Evolutionary conservation across 495 filamentous ascomycete species (phyloP), one percentile per base, ranked within the genome.

Genomic region (Xylaria longipes): DNA sequence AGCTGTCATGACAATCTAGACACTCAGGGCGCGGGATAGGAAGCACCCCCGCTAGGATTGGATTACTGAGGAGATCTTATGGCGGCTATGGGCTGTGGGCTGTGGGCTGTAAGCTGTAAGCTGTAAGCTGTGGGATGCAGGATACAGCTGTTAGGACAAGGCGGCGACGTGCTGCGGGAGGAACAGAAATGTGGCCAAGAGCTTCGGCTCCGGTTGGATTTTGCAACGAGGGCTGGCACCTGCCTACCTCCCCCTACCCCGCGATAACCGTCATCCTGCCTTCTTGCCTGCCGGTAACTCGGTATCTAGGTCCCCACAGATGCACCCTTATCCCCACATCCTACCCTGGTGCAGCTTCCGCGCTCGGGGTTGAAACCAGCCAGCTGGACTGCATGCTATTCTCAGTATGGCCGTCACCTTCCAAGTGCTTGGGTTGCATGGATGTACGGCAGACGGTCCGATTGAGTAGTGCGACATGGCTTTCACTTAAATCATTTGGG

Each of bases 401-500:
- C n/a, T 29, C 14, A 8, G 56, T 27, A 57, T 31, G 33, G 54
- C 20, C 27, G 15, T 60, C 31, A 35, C 27, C 43, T 65, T 50
- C 31, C 25, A 9, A 17, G 27, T 56, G 52, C 14, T 17, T 15
- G 27, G 2, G 31, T 35, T 35, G n/a, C 20, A 35, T 35, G 8
- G 31, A 35, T n/a, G 14, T 5, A n/a, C 31, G 39, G 57, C 33
- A 5, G 12, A 37, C 8, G 2, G 29, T 60, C 11, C 17, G 31
- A 60, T 37, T 20, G 15, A 57, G 43, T 31, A 20, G 39, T 52
- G 43, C 31, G 35, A 63, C 57, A 14, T 68, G 58, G 45, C 56
- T 73, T 68, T 71, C 61, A 67, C 69, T 68, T 45, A 64, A 74
- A 71, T 76, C 70, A 71, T 76, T 72, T 72, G 68, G 76, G 78